phyloP scores from a whole-genome alignment of 805 yeast genomes.

The Suhomyces prunicola region DNA sequence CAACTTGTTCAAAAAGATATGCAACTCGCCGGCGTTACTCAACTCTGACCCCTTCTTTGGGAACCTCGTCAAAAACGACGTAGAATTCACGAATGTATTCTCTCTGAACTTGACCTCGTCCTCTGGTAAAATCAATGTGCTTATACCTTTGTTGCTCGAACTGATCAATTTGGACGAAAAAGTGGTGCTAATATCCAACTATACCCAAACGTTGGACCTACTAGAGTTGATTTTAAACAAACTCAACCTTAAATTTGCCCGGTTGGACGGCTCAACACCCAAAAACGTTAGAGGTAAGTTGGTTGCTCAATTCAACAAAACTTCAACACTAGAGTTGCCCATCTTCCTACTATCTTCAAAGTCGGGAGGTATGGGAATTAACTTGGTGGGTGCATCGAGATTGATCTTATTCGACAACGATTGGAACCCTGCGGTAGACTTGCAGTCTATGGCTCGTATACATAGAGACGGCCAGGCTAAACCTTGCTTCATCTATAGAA shows the following conservation, averaged over 20 bases:
- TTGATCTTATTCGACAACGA: slow-evolving; percentile 86
- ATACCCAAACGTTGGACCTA: slow-evolving; percentile 81
- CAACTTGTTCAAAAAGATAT: slow-evolving; percentile 70
- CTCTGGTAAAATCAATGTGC: slow-evolving; percentile 61
- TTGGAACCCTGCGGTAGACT: slow-evolving; percentile 93
- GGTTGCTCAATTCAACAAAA: slow-evolving; percentile 65
- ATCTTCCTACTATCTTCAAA: slow-evolving; percentile 81
- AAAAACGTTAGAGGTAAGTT: slow-evolving; percentile 59
- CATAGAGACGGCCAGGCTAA: slow-evolving; percentile 89
- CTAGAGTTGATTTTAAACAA: slow-evolving; percentile 55
- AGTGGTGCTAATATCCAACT: slow-evolving; percentile 82
- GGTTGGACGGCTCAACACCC: slow-evolving; percentile 86
- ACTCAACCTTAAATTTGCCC: slow-evolving; percentile 46
- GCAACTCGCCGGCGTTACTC: slow-evolving; percentile 75
- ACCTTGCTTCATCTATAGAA: slow-evolving; percentile 77
- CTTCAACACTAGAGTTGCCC: slow-evolving; percentile 39
- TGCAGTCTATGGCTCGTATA: slow-evolving; percentile 93
- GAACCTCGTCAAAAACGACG: slow-evolving; percentile 5
- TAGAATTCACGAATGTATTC: slow-evolving; percentile 12
- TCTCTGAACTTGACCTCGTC: slow-evolving; percentile 9
- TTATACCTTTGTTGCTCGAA: slow-evolving; percentile 54
- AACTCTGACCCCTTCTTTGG: slow-evolving; percentile 46
- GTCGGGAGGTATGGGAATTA: slow-evolving; percentile 92
- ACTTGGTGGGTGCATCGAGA: slow-evolving; percentile 86
- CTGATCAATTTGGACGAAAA: slow-evolving; percentile 56